A percentile compares a stretch with the other conserved stretches of the same genome.
These are phyloP conservation scores for Sphaerulina musiva DNA, from an alignment of 2,329 filamentous ascomycete genomes.

Conservation along the genomic window DNA sequence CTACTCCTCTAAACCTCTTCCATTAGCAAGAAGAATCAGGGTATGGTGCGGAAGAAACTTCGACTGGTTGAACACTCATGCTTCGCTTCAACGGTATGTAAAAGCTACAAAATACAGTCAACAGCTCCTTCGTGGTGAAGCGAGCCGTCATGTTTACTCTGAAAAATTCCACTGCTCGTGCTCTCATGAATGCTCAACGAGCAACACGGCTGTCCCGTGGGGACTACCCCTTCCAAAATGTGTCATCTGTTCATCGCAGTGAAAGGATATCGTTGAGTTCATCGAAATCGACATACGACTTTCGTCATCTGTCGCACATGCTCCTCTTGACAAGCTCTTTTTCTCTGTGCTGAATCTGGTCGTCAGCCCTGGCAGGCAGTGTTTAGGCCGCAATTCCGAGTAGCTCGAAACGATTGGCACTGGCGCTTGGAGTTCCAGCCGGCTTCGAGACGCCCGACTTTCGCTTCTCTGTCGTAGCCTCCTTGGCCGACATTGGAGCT, in stretches of 20 bases:
- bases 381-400: conserved; percentile 7
- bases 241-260: neutral
- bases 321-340: neutral
- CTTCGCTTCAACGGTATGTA: neutral
- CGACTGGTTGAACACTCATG: neutral
- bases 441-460: conserved; percentile 6
- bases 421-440: conserved; percentile 5
- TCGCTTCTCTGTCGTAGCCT: conserved; percentile 9
- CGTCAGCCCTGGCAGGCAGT: neutral
- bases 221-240: neutral
- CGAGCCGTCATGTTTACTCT: neutral
- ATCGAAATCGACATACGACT: neutral
- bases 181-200: neutral
- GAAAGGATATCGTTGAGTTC: neutral
- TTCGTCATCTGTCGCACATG: neutral
- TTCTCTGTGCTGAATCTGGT: neutral
- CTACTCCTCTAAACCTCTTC: too few species aligned
- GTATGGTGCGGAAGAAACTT: neutral
- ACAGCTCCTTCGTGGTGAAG: neutral
- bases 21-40: neutral
- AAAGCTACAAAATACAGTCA: neutral
- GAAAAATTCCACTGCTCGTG: neutral
- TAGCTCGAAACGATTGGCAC: conserved; percentile 6
- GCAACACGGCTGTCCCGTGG: neutral
- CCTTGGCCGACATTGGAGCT: conserved; percentile 7